Base-by-base conservation (phyloP, 73 alveolate species). In the Paramecium tetraurelia region DNA sequence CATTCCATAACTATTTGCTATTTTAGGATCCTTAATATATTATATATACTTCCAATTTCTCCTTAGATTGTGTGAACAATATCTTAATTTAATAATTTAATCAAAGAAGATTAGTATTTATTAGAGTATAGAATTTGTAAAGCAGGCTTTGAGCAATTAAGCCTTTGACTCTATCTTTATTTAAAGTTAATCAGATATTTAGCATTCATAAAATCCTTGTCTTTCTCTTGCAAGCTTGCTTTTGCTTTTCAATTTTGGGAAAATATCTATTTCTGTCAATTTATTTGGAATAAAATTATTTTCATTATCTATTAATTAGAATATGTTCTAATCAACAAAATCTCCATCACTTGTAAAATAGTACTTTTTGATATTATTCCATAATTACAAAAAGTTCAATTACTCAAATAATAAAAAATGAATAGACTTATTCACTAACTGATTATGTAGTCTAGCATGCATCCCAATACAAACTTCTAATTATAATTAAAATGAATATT, bases 321-420 rank as follows among this genome's bases (percentile, higher is more conserved):
- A 75, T 2, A 75, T 16, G 10, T 38, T 38, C 2, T 5, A 35
- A 29, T 75, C 87, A 38, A 75, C 58, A 35, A 29, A 75, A 75
- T 75, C 87, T 75, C 87, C 87, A 75, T 75, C 87, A 24, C 58
- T 75, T 18, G 87, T 75, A 38, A 75, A 75, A 75, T 75, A 75
- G 21, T 35, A 41, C 11, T 75, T 75, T 41, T 41, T 75, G 14
- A 75, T 75, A 41, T 75, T 75, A 21, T 75, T 41, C 87, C 87
- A 75, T 29, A 75, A 29, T 75, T 29, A 38, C 38, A 75, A 10
- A 41, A 75, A 75, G 38, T 41, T 41, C 18, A 75, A 20, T 18
- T 75, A 35, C 14, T 75, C 68, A 41, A 75, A 75, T 35, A 75
- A 38, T 75, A 75, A 35, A 75, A 75, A 75, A 38, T 75, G 58